Base-by-base conservation (phyloP, 2,329 filamentous ascomycete genomes). In the Colletotrichum cuscutae region DNA sequence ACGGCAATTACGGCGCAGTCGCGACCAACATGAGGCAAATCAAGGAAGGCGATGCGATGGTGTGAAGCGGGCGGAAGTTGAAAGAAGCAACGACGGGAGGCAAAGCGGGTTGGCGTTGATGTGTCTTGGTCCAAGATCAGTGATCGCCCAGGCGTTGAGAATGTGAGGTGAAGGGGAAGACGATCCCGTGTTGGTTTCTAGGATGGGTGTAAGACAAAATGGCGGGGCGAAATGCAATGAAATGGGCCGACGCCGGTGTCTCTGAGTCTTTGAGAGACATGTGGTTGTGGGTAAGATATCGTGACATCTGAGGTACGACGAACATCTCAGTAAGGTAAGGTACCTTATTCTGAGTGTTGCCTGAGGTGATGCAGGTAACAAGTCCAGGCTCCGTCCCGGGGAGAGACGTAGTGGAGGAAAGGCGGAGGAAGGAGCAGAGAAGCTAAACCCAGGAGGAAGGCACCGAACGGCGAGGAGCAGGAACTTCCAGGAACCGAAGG, bases 11-110 rank as follows among this genome's bases (percentile, higher is more conserved):
- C 42, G 42, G 30, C n/a, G 56, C 37, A 46, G 42, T 57, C 46
- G 63, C 30, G 19, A 66, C 53, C 28, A 22, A 49, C 9, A 35
- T 26, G 26, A 19, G 32, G 19, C 62, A 30, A 37, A 32, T 37
- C 8, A 22, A 28, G 12, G 30, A 35, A 24, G 56, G 30, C 30
- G 59, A 26, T 26, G 60, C 60, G 26, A 28, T 52, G 60, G 26
- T 24, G 49, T 12, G 15, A 67, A n/a, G 35, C 37, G 24, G 49
- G 28, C 26, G 54, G 30, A 60, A 62, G 56, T 8, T 56, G 56
- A 37, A 68, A 72, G 52, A 63, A 68, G 70, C 53, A 72, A 71
- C 24, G 8, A 22, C 19, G 42, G 19, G 49, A 56, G 22, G 12
- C 35, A 35, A 56, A 32, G 24, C 22, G 65, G 65, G 60, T 13